phyloP scores from a whole-genome alignment of 805 yeast genomes.

The Candida ipomoeae region DNA sequence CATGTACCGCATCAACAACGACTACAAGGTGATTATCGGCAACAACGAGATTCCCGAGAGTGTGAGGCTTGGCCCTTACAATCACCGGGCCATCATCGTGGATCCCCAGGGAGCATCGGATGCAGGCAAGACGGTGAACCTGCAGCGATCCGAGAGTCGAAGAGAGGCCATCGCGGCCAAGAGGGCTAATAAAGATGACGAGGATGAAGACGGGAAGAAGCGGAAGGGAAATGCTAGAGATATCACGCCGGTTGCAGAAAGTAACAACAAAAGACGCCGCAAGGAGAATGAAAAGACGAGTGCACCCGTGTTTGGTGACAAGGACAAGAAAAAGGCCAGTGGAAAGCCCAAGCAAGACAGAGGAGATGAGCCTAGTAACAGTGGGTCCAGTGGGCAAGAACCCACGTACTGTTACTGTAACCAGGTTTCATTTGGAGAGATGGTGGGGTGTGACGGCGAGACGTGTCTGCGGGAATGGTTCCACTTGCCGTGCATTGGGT shows the following conservation, averaged over 20 bases:
- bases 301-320: slow-evolving; percentile 4
- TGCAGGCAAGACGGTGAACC: slow-evolving; percentile 56
- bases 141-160: slow-evolving; percentile 77
- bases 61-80: slow-evolving; percentile 70
- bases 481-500: slow-evolving; percentile 88
- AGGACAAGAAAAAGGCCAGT: slow-evolving; percentile 20
- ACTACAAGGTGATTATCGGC: slow-evolving; percentile 66
- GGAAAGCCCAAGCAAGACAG: slow-evolving; percentile 20
- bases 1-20: slow-evolving; percentile 70
- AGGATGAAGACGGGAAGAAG: slow-evolving; percentile 21
- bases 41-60: slow-evolving; percentile 78
- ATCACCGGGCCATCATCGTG: slow-evolving; percentile 86
- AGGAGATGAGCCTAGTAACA: slow-evolving; percentile 9
- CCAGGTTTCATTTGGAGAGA: slow-evolving; percentile 95
- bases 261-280: slow-evolving; percentile 11
- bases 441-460: slow-evolving; percentile 98
- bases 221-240: slow-evolving; percentile 17
- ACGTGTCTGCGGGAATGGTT: slow-evolving; percentile 93
- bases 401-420: slow-evolving; percentile 95
- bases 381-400: slow-evolving; percentile 37
- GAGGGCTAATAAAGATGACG: slow-evolving; percentile 51
- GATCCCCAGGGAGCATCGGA: slow-evolving; percentile 49
- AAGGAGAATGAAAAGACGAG: slow-evolving; percentile 13
- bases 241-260: slow-evolving; percentile 20
- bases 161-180: slow-evolving; percentile 92